Evolutionary conservation across 140 eudicot species (phyloP), one percentile per base, ranked within the genome.

Genomic region (Erigeron philadelphicus): DNA sequence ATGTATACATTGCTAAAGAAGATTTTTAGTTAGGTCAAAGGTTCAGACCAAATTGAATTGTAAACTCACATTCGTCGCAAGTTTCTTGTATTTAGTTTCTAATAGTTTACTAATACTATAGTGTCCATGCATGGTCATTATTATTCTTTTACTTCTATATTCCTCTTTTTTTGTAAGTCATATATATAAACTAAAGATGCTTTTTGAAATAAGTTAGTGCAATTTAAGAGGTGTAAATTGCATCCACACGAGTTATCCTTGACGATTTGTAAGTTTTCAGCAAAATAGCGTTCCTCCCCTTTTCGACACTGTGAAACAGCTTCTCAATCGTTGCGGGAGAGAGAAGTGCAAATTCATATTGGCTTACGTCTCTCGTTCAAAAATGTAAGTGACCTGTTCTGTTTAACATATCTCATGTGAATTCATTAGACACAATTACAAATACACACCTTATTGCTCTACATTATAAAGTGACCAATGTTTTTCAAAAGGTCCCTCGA

Each of bases 241-340:
- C 15, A 53, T 63, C 1, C 10, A n/a, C 15, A n/a, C 16, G n/a
- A 41, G 19, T 59, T 15, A 42, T 11, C 79, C 95, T 91, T 88
- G 82, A 86, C 85, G 40, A 71, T 66, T 66, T 50, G 48, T 72
- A 92, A 86, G 98, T 84, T 93, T 93, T 77, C 98, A 93, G 80
- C 96, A 93, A 80, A 79, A 76, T 15, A 93, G 90, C 21, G 77
- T 93, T 67, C 95, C 98, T 66, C 79, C 71, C 81, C 96, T 93
- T 45, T 93, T 89, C n/a, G 77, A 86, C 75, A 79, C 95, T 2
- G 98, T 86, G 75, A 77, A 87, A 76, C 73, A 81, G 85, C 90
- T 93, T 47, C 90, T 93, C 60, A 45, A 55, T 18, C 67, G 16
- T 43, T 75, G 82, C 66, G 81, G 72, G 45, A 70, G 76, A 72